Evolutionary conservation across 1,139 yeast species (phyloP).

Genomic region (Yamadazyma dendronema): DNA sequence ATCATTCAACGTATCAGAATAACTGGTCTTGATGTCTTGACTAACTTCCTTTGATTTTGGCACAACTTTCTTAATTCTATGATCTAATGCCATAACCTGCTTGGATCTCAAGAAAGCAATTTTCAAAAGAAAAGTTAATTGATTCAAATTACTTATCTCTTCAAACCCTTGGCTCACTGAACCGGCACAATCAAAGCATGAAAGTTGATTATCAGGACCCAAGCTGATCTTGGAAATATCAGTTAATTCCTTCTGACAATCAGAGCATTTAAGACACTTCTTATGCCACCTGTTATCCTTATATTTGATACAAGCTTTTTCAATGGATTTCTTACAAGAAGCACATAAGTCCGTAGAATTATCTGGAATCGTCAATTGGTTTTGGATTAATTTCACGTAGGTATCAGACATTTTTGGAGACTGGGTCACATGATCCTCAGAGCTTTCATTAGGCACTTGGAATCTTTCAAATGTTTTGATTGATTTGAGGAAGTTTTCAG

Average conservation of each 20-base stretch:
- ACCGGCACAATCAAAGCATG: constrained; percentile 60
- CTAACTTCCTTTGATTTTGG: constrained; percentile 8
- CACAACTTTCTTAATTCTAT: constrained; percentile 5
- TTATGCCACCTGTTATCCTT: constrained; percentile 82
- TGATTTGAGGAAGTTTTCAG: constrained; percentile 59
- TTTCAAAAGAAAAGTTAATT: constrained; percentile 71
- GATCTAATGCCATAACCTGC: constrained; percentile 50
- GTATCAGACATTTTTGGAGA: constrained; percentile 13
- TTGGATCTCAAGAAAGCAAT: constrained; percentile 82
- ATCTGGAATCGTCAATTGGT: constrained; percentile 43
- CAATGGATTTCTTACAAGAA: constrained; percentile 72
- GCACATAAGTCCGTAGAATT: constrained; percentile 79
- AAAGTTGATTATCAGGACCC: constrained; percentile 29
- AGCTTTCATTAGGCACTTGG: constrained; percentile 16
- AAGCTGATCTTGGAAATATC: constrained; percentile 33
- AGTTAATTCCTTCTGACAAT: constrained; percentile 40
- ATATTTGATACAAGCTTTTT: constrained; percentile 69
- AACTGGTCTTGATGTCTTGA: constrained; percentile 36
- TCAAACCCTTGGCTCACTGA: constrained; percentile 54
- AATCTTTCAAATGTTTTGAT: constrained; percentile 24
- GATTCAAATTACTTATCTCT: constrained; percentile 65
- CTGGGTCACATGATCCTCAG: constrained; percentile 23
- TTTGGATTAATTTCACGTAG: constrained; percentile 29
- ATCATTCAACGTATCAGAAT: constrained; percentile 71
- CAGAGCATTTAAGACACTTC: constrained; percentile 64